A percentile compares a stretch with the other conserved stretches of the same genome.
These are phyloP conservation scores for Volvox africanus DNA, from an alignment of 139 green algal genomes.

Conservation along the genomic window DNA sequence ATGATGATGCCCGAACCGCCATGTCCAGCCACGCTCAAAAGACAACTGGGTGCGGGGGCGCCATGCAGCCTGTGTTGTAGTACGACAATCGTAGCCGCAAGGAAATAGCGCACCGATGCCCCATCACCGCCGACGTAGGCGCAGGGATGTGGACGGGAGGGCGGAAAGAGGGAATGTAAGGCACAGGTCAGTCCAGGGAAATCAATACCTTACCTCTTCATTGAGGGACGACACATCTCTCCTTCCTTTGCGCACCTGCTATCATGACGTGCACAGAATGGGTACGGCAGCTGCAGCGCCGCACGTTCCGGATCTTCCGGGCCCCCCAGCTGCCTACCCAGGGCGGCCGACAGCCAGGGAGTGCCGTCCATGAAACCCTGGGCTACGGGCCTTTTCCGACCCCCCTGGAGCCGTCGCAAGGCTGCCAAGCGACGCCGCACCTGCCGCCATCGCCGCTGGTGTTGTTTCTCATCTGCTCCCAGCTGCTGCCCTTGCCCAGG, in stretches of 20 bases:
- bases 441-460: not conserved
- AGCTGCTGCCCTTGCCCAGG: not conserved
- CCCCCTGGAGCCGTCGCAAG: not conserved
- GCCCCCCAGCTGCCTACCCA: not conserved
- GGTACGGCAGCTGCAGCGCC: constrained; percentile 19
- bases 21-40: not conserved
- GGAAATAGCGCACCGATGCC: no score
- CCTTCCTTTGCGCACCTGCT: not conserved
- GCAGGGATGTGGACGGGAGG: no score
- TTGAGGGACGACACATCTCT: no score
- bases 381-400: not conserved
- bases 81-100: no score
- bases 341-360: constrained; percentile 11
- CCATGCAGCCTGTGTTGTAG: constrained; percentile 6
- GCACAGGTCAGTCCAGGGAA: no score
- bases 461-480: not conserved
- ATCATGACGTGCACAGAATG: constrained; percentile 20
- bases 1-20: constrained; percentile 41
- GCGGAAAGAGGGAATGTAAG: no score
- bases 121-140: no score
- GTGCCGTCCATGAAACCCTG: constrained; percentile 19
- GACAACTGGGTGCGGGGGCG: not conserved
- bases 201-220: no score
- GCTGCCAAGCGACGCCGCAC: not conserved
- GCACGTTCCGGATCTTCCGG: not conserved